Conservation (phyloP, 345 rosid genomes). For the Melaleuca alternifolia region DNA sequence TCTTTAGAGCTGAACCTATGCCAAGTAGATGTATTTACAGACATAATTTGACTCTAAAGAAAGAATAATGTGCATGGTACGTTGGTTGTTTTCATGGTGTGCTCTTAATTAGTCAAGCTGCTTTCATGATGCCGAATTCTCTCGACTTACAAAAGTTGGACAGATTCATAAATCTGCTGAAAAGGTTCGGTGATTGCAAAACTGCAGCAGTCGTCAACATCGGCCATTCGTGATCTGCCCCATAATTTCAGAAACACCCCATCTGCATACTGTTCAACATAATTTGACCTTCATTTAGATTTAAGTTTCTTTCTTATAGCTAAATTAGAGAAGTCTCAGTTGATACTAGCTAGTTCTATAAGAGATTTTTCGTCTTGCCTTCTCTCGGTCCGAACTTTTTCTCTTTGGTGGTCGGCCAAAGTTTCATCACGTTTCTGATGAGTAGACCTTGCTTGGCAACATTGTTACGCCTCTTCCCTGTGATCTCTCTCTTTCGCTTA, state of each 20-base stretch:
- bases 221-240: background rate
- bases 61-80: background rate
- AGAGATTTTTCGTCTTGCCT: background rate
- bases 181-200: background rate
- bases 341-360: background rate
- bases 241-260: background rate
- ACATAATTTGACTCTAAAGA: background rate
- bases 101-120: background rate
- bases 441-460: background rate
- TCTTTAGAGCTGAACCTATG: background rate
- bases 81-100: background rate
- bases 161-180: background rate
- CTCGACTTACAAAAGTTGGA: background rate
- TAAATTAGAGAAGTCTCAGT: background rate
- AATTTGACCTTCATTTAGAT: background rate
- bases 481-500: background rate
- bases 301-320: background rate
- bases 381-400: background rate
- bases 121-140: background rate
- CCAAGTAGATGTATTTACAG: background rate
- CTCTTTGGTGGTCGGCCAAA: background rate
- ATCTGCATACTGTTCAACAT: background rate
- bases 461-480: background rate
- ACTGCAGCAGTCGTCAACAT: background rate
- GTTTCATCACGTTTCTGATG: background rate